Percentiles rank a stretch among this genome's conserved stretches.
These are phyloP conservation scores for Leavenworthia alabamica DNA, from an alignment of 345 rosid species.

Conservation along the genomic window DNA sequence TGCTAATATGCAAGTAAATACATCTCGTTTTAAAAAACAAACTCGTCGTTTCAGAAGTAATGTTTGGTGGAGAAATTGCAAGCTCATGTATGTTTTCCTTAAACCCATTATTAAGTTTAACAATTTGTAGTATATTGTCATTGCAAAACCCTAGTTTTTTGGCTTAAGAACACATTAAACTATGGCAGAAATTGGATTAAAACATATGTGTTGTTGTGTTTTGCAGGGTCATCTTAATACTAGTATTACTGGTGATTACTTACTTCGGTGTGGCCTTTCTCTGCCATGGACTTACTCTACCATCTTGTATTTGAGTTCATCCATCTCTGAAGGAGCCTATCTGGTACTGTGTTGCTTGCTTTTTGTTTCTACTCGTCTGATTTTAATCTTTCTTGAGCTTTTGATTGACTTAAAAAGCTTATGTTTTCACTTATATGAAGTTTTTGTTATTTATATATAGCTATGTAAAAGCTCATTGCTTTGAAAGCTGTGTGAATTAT, in stretches of 20 bases:
- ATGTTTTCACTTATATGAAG: constrained; percentile 6
- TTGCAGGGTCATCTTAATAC: constrained; percentile 61
- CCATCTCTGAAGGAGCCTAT: not conserved
- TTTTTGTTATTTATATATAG: constrained; percentile 13
- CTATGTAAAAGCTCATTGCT: constrained; percentile 25
- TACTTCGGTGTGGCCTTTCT: constrained; percentile 65
- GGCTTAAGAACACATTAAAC: not conserved
- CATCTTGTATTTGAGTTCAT: constrained; percentile 53
- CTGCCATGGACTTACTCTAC: constrained; percentile 78
- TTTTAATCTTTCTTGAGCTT: constrained; percentile 8
- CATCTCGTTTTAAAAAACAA: constrained; percentile 91
- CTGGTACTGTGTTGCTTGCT: not conserved
- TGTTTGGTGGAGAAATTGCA: constrained; percentile 96
- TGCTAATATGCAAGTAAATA: constrained; percentile 87
- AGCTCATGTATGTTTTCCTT: constrained; percentile 51
- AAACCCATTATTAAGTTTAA: not conserved
- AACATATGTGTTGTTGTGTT: not conserved
- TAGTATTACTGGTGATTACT: constrained; percentile 58
- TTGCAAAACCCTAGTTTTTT: not conserved
- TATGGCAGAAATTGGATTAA: not conserved
- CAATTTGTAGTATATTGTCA: not conserved
- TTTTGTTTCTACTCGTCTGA: not conserved
- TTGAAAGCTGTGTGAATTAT: constrained; percentile 16
- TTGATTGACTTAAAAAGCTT: constrained; percentile 9
- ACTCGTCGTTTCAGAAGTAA: constrained; percentile 75